Conservation (phyloP, 73 alveolate species). For the Paraurostyla sp. region DNA sequence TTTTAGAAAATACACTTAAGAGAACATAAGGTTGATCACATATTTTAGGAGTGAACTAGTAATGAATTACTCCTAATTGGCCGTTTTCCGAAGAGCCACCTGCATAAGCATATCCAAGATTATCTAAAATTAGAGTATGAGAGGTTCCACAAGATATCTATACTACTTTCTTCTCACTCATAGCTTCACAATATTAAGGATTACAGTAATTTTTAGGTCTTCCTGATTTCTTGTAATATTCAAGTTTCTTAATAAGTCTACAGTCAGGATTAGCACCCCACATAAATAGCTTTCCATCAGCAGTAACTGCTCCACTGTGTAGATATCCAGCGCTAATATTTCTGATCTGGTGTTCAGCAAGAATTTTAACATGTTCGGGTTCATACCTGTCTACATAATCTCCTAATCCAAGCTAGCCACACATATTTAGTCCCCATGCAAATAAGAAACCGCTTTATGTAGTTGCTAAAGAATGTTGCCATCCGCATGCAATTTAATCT, state of each 20-base stretch:
- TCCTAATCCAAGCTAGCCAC: conserved; percentile 96
- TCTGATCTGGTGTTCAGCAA: conserved; percentile 54
- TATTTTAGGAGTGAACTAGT: conserved; percentile 58
- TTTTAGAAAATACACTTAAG: conserved; percentile 12
- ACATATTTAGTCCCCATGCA: conserved; percentile 95
- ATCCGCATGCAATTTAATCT: conserved; percentile 89
- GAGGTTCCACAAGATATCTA: conserved; percentile 66
- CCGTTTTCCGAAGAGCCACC: conserved; percentile 69
- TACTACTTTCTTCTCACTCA: conserved; percentile 1
- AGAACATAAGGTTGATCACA: conserved; percentile 65
- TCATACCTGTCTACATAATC: conserved; percentile 84
- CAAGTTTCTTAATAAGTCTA: conserved; percentile 66
- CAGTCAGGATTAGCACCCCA: conserved; percentile 90
- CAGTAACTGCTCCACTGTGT: conserved; percentile 81
- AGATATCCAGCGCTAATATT: conserved; percentile 78
- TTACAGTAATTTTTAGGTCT: conserved; percentile 70
- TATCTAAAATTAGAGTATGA: conserved; percentile 65
- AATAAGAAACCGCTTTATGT: conserved; percentile 89
- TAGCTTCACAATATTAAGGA: conserved; percentile 42
- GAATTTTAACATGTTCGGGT: conserved; percentile 71
- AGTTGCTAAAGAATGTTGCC: conserved; percentile 91
- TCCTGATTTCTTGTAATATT: conserved; percentile 64
- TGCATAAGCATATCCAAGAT: conserved; percentile 68
- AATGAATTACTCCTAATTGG: conserved; percentile 64
- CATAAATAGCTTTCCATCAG: conserved; percentile 63